A percentile compares a stretch with the other conserved stretches of the same genome.
These are phyloP conservation scores for Pseudocercospora crystallina DNA, from an alignment of 2,329 filamentous ascomycete genomes.

Conservation along the genomic window DNA sequence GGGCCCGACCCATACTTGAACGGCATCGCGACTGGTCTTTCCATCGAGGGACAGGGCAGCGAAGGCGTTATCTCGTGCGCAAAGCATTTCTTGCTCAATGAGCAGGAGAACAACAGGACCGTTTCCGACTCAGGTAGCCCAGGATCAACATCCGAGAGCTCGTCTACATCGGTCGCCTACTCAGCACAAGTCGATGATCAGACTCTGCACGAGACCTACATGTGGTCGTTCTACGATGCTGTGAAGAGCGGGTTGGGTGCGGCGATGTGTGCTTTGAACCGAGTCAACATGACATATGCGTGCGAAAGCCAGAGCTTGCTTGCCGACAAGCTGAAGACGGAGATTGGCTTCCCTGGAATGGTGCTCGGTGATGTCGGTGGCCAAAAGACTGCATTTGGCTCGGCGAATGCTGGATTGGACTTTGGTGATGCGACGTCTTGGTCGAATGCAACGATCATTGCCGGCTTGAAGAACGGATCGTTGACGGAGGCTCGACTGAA, in stretches of 20 bases:
- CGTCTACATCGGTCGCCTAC: too few relatives aligned
- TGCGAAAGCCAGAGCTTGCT: neutral
- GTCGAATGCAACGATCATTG: too few relatives aligned
- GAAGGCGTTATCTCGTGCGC: slow-evolving; percentile 9
- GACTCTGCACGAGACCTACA: neutral
- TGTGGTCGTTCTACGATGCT: neutral
- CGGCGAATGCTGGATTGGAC: too few relatives aligned
- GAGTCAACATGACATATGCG: neutral
- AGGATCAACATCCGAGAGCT: too few relatives aligned
- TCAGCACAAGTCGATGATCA: neutral
- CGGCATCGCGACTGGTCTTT: slow-evolving; percentile 47
- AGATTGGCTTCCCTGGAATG: neutral
- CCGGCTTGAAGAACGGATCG: too few relatives aligned
- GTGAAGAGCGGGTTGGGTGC: neutral
- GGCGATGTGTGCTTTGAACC: neutral
- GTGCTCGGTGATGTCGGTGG: neutral
- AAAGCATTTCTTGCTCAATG: neutral
- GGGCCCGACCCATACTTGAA: slow-evolving; percentile 65
- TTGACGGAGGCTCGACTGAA: slow-evolving; percentile 23
- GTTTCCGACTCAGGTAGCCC: too few relatives aligned
- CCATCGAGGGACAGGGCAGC: slow-evolving; percentile 54
- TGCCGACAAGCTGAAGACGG: neutral
- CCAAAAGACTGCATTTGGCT: too few relatives aligned
- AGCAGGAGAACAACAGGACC: neutral
- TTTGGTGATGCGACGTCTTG: too few relatives aligned